Evolutionary conservation across 83 land plant genomes (phyloP).

Genomic region (Picea abies): DNA sequence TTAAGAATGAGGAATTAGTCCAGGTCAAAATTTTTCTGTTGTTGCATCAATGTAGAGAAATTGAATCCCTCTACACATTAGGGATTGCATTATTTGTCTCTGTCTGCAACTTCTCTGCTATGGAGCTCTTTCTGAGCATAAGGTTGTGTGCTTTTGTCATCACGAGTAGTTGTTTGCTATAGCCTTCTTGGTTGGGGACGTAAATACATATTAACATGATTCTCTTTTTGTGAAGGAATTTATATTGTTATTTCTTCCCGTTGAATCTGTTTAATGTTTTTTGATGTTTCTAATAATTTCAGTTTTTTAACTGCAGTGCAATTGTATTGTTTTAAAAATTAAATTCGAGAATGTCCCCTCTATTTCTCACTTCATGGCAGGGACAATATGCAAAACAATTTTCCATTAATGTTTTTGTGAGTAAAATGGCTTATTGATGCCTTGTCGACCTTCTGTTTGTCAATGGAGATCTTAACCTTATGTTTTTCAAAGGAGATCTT

Average conservation of each 20-base stretch:
- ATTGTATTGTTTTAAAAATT: not conserved
- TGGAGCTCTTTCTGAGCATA: not conserved
- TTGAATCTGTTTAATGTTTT: not conserved
- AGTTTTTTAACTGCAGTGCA: not conserved
- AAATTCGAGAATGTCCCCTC: not conserved
- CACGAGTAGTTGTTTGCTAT: not conserved
- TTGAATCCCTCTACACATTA: not conserved
- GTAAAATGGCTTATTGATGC: not conserved
- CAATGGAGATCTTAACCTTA: not conserved
- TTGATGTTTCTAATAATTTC: not conserved
- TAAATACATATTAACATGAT: not conserved
- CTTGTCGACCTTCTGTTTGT: not conserved
- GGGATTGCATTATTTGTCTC: not conserved
- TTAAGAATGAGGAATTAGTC: not conserved
- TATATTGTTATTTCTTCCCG: not conserved
- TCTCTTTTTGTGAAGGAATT: not conserved
- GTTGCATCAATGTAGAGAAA: not conserved
- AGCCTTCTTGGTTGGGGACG: not conserved
- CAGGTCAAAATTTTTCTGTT: no score
- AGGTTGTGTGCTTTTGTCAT: not conserved
- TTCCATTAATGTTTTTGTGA: not conserved
- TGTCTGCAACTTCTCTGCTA: not conserved
- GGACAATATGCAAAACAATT: not conserved
- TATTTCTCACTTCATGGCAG: not conserved
- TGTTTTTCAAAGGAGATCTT: not conserved